Conservation (phyloP, 2,329 filamentous ascomycete genomes). For the Esteya vermicola region DNA sequence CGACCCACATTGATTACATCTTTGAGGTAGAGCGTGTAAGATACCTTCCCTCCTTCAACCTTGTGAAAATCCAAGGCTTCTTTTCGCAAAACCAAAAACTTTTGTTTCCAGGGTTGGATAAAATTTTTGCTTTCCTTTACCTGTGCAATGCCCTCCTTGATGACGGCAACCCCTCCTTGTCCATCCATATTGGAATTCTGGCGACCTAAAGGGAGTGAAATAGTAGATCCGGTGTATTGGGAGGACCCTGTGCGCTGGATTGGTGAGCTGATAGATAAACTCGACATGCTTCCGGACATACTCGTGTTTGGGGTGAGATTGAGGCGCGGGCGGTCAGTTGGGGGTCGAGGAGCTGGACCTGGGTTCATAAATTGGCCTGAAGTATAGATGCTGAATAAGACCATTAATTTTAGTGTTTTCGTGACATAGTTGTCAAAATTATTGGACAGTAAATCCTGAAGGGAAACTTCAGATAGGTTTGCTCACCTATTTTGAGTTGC, state of each 20-base stretch:
- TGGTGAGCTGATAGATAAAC: constrained; percentile 55
- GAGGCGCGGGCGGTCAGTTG: constrained; percentile 68
- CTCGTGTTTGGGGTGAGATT: constrained; percentile 64
- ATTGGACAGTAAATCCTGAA: background rate
- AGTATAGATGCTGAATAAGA: constrained; percentile 34
- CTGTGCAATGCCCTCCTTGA: constrained; percentile 70
- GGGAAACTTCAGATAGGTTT: background rate
- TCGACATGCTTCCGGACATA: constrained; percentile 64
- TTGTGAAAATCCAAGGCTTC: constrained; percentile 93
- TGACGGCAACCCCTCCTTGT: constrained; percentile 54
- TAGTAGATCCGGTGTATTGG: constrained; percentile 53
- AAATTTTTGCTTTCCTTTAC: constrained; percentile 86
- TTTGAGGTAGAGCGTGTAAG: constrained; percentile 71
- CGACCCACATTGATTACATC: constrained; percentile 84
- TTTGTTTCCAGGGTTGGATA: constrained; percentile 77
- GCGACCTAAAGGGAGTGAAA: constrained; percentile 55
- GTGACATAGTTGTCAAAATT: background rate
- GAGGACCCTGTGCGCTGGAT: constrained; percentile 52
- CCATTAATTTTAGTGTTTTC: background rate
- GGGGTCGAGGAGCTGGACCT: constrained; percentile 82
- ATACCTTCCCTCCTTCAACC: constrained; percentile 71
- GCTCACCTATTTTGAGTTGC: constrained; percentile 4
- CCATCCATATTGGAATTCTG: constrained; percentile 46
- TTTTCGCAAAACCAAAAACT: constrained; percentile 83
- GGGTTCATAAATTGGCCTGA: constrained; percentile 84